These are phyloP conservation scores for Solanum virginianum DNA, from an alignment of 257 asterid species.

Conservation along the genomic window DNA sequence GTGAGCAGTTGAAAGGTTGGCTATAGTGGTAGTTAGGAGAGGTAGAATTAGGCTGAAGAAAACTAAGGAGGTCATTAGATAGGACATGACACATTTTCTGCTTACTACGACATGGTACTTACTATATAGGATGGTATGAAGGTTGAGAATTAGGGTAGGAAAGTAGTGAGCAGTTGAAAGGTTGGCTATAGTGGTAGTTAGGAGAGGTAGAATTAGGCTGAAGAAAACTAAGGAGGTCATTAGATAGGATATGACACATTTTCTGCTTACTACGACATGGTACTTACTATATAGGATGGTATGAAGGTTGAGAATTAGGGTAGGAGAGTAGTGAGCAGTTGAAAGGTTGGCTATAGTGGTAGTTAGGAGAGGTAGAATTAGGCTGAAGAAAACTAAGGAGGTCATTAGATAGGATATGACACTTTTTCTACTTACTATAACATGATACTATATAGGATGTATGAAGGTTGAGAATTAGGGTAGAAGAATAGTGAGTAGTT, in stretches of 20 bases:
- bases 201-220: no score
- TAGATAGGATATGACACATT: not conserved
- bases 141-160: no score
- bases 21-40: no score
- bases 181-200: no score
- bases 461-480: not conserved
- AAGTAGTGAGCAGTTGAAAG: no score
- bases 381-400: not conserved
- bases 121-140: no score
- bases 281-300: not conserved
- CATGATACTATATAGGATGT: not conserved
- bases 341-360: not conserved
- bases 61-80: no score
- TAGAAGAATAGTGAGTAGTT: not conserved
- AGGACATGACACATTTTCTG: no score
- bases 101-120: no score
- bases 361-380: not conserved
- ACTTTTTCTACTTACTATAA: not conserved
- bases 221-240: not conserved
- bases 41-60: no score
- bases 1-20: no score
- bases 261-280: not conserved
- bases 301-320: not conserved
- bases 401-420: not conserved
- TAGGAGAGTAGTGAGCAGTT: not conserved